Conservation (phyloP, 805 yeast species). For the Kluyveromyces lactis region DNA sequence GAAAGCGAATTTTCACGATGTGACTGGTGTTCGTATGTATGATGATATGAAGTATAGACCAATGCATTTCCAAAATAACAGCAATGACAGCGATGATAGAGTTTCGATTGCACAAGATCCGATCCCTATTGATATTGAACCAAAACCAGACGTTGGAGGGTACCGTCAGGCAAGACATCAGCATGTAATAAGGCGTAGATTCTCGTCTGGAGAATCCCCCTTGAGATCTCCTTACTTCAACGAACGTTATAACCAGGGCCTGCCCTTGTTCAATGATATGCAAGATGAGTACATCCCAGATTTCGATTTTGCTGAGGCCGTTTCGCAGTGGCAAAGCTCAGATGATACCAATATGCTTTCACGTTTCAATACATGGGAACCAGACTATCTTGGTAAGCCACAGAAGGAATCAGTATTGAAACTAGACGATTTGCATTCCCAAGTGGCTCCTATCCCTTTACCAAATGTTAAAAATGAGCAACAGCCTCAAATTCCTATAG, state of each 20-base stretch:
- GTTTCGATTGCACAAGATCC: constrained; percentile 5
- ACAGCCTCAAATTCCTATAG: not conserved
- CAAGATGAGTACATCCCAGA: constrained; percentile 77
- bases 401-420: constrained; percentile 2
- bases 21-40: constrained; percentile 45
- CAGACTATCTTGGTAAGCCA: not conserved
- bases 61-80: constrained; percentile 8
- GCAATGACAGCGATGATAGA: not conserved
- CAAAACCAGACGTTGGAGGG: not conserved
- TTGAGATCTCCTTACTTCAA: not conserved
- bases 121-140: not conserved
- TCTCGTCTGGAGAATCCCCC: constrained; percentile 3
- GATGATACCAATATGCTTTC: constrained; percentile 3
- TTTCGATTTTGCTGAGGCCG: constrained; percentile 45
- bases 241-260: not conserved
- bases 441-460: constrained; percentile 9
- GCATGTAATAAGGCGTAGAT: constrained; percentile 1
- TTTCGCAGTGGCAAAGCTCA: constrained; percentile 39
- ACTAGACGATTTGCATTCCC: constrained; percentile 7
- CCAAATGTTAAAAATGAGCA: constrained; percentile 3
- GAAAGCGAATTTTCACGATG: constrained; percentile 46
- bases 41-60: constrained; percentile 49
- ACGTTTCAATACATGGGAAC: constrained; percentile 2
- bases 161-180: not conserved
- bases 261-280: constrained; percentile 34